phyloP scores from a whole-genome alignment of 2,329 filamentous ascomycete species.

The Lithohypha guttulata region DNA sequence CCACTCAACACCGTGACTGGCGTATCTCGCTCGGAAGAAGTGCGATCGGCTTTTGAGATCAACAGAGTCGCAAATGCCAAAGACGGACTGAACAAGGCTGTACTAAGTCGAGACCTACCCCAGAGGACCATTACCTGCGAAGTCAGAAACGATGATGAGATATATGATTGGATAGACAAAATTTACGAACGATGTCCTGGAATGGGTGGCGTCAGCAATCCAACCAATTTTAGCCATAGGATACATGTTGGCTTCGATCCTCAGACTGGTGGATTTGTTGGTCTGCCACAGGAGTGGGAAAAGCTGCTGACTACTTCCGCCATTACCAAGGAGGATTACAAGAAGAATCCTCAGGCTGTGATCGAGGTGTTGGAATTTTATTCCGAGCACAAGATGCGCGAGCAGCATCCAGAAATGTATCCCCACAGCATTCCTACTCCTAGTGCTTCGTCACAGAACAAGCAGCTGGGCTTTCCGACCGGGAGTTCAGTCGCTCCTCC shows the following conservation, averaged over 20 bases:
- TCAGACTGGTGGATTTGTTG: constrained; percentile 87
- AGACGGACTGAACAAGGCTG: constrained; percentile 53
- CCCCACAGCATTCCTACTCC: constrained; percentile 52
- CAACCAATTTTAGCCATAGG: constrained; percentile 93
- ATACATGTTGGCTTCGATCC: constrained; percentile 97
- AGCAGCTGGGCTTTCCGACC: constrained; percentile 49
- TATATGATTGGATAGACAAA: constrained; percentile 98
- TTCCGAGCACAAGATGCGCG: constrained; percentile 55
- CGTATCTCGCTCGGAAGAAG: constrained; percentile 81
- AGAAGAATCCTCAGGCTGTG: constrained; percentile 79
- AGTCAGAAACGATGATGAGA: constrained; percentile 89
- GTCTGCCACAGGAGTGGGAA: constrained; percentile 91
- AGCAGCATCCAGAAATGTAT: constrained; percentile 52
- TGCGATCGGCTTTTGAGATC: constrained; percentile 88
- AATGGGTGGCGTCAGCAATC: constrained; percentile 97
- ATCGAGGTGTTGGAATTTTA: constrained; percentile 60
- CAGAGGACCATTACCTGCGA: constrained; percentile 81
- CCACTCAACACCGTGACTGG: constrained; percentile 78
- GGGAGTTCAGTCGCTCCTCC: constrained; percentile 55
- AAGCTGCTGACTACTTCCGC: constrained; percentile 91
- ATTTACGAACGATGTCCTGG: constrained; percentile 94
- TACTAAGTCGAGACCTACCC: constrained; percentile 67
- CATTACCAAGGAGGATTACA: constrained; percentile 96
- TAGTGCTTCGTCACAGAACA: constrained; percentile 39
- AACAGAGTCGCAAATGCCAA: constrained; percentile 54